Conservation (phyloP, 148 eudicot species). For the Cornus florida region DNA sequence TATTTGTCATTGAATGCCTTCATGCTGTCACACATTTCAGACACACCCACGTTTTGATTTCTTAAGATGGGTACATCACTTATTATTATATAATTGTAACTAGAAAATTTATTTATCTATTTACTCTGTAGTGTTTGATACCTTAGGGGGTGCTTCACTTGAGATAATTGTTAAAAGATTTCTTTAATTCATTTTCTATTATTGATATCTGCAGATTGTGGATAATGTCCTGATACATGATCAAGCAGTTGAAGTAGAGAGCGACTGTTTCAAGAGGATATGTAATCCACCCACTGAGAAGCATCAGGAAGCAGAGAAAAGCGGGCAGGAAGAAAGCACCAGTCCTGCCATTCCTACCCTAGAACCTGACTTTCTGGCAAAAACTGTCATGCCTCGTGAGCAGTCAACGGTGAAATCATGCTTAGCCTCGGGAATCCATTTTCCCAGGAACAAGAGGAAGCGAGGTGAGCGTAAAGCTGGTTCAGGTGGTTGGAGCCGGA, state of each 20-base stretch:
- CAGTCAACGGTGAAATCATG: slow-evolving; percentile 40
- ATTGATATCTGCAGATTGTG: slow-evolving; percentile 49
- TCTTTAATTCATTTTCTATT: slow-evolving; percentile 1
- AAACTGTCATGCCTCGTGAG: slow-evolving; percentile 22
- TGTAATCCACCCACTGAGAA: slow-evolving; percentile 32
- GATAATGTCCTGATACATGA: slow-evolving; percentile 55
- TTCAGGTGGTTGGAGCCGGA: slow-evolving; percentile 64
- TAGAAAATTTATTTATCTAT: not conserved
- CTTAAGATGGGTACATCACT: not conserved
- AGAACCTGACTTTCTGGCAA: slow-evolving; percentile 24
- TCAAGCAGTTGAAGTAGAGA: slow-evolving; percentile 39
- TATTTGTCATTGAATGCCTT: not conserved
- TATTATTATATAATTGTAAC: not conserved
- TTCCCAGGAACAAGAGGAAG: slow-evolving; percentile 68
- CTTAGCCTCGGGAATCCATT: slow-evolving; percentile 45
- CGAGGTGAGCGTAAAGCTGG: slow-evolving; percentile 92
- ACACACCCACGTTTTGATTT: not conserved
- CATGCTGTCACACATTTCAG: not conserved
- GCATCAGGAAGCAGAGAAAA: slow-evolving; percentile 35
- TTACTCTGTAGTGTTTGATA: not conserved
- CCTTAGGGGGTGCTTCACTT: slow-evolving; percentile 1
- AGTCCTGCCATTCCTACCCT: slow-evolving; percentile 16
- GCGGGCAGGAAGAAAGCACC: slow-evolving; percentile 35
- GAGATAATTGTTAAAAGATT: slow-evolving; percentile 2
- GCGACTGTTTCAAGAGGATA: slow-evolving; percentile 13